Conservation (phyloP, 768 basidiomycete genomes). For the Leccinum obscurum region DNA sequence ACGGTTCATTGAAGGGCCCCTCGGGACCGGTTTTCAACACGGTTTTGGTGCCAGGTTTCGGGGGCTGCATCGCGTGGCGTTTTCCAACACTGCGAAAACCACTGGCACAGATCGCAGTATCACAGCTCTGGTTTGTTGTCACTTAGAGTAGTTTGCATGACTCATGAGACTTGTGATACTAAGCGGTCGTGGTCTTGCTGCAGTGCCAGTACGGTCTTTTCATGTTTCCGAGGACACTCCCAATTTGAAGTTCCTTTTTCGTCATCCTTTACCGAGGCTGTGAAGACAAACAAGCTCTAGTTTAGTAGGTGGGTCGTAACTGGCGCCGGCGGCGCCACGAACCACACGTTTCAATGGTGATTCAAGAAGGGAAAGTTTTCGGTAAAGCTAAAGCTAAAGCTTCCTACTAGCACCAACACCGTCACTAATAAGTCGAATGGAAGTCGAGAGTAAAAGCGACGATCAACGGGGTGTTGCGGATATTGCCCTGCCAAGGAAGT, state of each 20-base stretch:
- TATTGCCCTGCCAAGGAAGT: not conserved
- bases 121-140: not conserved
- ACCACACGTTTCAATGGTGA: not conserved
- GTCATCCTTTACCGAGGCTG: not conserved
- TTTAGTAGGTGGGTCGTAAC: not conserved
- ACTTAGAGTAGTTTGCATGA: too few relatives aligned
- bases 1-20: too few relatives aligned
- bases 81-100: too few relatives aligned
- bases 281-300: not conserved
- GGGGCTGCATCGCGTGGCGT: not conserved
- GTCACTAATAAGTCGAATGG: not conserved
- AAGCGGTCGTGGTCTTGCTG: not conserved
- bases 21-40: not conserved
- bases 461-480: not conserved
- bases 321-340: too few relatives aligned
- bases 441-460: not conserved
- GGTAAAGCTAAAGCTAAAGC: not conserved
- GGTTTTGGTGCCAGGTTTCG: not conserved
- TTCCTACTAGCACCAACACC: not conserved
- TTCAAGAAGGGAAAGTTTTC: not conserved
- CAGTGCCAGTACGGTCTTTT: not conserved
- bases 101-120: too few relatives aligned
- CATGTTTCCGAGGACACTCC: not conserved
- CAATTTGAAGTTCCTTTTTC: not conserved
- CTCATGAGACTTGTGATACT: not conserved